phyloP scores from a whole-genome alignment of 2,329 filamentous ascomycete species.

The Leptographium galeiforme region DNA sequence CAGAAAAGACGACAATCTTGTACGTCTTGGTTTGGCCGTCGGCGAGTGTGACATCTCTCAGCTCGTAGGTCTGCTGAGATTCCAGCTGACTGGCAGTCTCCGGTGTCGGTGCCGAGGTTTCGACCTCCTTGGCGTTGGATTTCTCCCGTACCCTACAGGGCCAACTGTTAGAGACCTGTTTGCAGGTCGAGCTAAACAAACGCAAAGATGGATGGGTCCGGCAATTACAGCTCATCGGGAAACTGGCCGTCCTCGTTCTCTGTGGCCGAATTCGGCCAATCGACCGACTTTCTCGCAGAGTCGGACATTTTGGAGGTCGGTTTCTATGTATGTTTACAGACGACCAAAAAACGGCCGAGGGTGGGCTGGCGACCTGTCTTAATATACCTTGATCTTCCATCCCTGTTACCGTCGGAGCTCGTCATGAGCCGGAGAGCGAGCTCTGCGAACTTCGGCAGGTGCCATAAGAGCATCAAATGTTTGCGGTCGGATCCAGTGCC shows the following conservation, averaged over 20 bases:
- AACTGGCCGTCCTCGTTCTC: background rate
- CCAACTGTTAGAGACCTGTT: background rate
- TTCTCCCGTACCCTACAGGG: background rate
- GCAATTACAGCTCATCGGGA: background rate
- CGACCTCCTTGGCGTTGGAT: background rate
- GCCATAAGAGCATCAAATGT: background rate
- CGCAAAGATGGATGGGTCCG: background rate
- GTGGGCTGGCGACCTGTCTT: background rate
- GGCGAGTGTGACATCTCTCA: background rate
- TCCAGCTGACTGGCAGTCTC: background rate
- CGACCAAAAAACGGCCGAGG: background rate
- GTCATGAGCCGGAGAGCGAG: background rate
- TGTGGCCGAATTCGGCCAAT: background rate
- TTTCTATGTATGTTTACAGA: background rate
- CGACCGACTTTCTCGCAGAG: background rate
- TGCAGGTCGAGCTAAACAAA: background rate
- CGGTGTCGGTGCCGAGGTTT: background rate
- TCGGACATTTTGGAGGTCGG: background rate
- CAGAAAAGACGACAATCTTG: slow-evolving; percentile 15
- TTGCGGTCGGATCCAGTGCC: background rate
- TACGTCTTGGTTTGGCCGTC: background rate
- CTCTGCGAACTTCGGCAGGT: background rate
- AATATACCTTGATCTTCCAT: background rate
- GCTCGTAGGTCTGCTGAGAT: background rate
- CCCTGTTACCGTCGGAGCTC: background rate